phyloP scores from a whole-genome alignment of 2,329 filamentous ascomycete genomes.

The Botrytis medusae region DNA sequence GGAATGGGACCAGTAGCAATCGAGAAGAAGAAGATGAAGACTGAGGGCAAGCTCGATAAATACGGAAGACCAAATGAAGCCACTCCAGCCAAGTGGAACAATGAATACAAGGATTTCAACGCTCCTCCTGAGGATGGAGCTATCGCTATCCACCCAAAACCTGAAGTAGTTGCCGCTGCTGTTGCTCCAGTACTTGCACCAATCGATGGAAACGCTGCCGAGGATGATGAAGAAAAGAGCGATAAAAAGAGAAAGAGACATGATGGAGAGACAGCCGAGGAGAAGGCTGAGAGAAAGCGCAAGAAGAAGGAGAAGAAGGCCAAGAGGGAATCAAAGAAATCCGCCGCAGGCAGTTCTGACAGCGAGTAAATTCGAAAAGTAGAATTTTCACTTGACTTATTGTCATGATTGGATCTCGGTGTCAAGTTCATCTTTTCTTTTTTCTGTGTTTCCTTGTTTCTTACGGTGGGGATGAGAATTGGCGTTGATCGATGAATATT shows the following conservation, averaged over 20 bases:
- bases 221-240: slow-evolving; percentile 57
- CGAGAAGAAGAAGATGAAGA: slow-evolving; percentile 99
- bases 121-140: slow-evolving; percentile 46
- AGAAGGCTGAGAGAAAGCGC: slow-evolving; percentile 54
- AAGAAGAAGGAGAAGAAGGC: slow-evolving; percentile 54
- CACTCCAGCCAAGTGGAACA: slow-evolving; percentile 90
- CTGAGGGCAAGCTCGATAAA: slow-evolving; percentile 97
- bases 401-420: slow-evolving; percentile 3
- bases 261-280: slow-evolving; percentile 71
- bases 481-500: slow-evolving; percentile 17
- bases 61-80: slow-evolving; percentile 88
- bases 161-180: slow-evolving; percentile 43
- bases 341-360: slow-evolving; percentile 44
- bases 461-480: slow-evolving; percentile 15
- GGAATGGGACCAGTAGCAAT: slow-evolving; percentile 88
- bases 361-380: slow-evolving; percentile 46
- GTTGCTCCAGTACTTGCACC: slow-evolving; percentile 43
- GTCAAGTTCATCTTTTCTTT: slow-evolving; percentile 1
- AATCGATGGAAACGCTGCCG: slow-evolving; percentile 45
- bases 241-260: slow-evolving; percentile 79
- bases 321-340: slow-evolving; percentile 52
- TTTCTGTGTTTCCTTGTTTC: slow-evolving; percentile 5
- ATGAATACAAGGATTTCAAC: slow-evolving; percentile 88
- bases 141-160: slow-evolving; percentile 42
- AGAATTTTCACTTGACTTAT: not conserved